These are phyloP conservation scores for Lizonia empirigonia DNA, from an alignment of 2,329 filamentous ascomycete species.

Conservation along the genomic window DNA sequence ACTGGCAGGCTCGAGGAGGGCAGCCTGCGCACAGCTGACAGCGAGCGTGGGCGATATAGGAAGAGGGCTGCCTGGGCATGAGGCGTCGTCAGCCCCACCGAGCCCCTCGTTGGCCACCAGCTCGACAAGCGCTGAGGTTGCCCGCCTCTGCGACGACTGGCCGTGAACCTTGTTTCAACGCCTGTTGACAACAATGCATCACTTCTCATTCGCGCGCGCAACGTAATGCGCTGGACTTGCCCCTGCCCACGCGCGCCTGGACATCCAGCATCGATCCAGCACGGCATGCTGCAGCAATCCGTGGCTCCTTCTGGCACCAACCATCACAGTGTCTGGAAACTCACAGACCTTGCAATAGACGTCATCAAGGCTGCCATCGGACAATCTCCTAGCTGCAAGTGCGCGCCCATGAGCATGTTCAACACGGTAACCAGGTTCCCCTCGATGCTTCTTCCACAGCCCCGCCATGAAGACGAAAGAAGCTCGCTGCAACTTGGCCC, in stretches of 20 bases:
- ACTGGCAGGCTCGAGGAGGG: constrained; percentile 4
- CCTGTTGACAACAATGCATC: constrained; percentile 6
- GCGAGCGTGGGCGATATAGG: constrained; percentile 10
- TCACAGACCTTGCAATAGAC: not conserved
- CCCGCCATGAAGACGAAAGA: constrained; percentile 1
- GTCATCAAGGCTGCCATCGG: constrained; percentile 5
- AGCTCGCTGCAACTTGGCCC: constrained; percentile 11
- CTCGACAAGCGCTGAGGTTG: constrained; percentile 40
- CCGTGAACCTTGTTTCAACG: constrained; percentile 12
- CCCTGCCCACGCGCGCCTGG: constrained; percentile 3
- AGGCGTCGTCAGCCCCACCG: constrained; percentile 23
- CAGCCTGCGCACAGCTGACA: constrained; percentile 2
- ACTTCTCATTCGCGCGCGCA: constrained; percentile 1
- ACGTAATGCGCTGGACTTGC: constrained; percentile 2
- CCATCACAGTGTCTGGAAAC: not conserved
- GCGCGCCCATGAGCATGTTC: not conserved
- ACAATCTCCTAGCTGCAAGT: too few relatives aligned
- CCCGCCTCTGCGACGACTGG: constrained; percentile 29
- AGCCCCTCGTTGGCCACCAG: constrained; percentile 10
- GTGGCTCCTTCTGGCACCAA: constrained; percentile 1
- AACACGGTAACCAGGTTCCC: not conserved
- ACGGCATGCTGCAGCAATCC: not conserved
- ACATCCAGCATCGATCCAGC: too few relatives aligned
- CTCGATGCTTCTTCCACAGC: not conserved
- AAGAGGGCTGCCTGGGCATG: constrained; percentile 11